Conservation (phyloP, 257 asterid species). For the Salvia rosmarinus region DNA sequence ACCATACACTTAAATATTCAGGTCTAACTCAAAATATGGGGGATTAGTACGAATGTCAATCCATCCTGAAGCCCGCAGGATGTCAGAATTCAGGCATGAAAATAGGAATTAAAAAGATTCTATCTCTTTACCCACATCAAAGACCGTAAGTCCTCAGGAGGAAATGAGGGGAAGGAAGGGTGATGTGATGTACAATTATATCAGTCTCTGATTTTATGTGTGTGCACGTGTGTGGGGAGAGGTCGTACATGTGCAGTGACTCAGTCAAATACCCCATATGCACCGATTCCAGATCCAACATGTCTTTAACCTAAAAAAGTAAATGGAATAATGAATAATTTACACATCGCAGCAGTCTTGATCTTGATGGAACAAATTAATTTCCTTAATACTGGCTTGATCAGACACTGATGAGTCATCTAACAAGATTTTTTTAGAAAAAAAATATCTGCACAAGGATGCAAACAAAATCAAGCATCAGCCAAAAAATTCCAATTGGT, state of each 20-base stretch:
- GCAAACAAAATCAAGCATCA: neutral
- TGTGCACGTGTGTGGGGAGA: too few relatives aligned
- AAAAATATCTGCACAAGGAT: neutral
- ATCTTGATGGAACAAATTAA: neutral
- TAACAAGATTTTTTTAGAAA: neutral
- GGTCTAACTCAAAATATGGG: conserved; percentile 8
- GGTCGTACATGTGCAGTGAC: conserved; percentile 73
- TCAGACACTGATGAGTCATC: conserved; percentile 8
- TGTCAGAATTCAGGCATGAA: too few relatives aligned
- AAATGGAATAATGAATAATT: conserved; percentile 1
- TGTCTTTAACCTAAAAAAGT: conserved; percentile 75
- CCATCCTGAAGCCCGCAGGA: neutral
- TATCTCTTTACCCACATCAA: conserved; percentile 1
- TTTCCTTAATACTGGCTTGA: neutral
- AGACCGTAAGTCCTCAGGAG: conserved; percentile 10
- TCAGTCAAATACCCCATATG: conserved; percentile 82
- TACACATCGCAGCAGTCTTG: neutral
- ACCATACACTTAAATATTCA: conserved; percentile 1
- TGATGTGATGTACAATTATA: neutral
- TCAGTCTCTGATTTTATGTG: too few relatives aligned
- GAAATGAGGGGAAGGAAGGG: conserved; percentile 6
- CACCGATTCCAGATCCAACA: conserved; percentile 86
- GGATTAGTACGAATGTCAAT: neutral
- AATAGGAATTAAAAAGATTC: neutral
- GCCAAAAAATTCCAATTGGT: too few relatives aligned